Conservation (phyloP, 1,139 yeast species). For the Kodamaea alishanica region DNA sequence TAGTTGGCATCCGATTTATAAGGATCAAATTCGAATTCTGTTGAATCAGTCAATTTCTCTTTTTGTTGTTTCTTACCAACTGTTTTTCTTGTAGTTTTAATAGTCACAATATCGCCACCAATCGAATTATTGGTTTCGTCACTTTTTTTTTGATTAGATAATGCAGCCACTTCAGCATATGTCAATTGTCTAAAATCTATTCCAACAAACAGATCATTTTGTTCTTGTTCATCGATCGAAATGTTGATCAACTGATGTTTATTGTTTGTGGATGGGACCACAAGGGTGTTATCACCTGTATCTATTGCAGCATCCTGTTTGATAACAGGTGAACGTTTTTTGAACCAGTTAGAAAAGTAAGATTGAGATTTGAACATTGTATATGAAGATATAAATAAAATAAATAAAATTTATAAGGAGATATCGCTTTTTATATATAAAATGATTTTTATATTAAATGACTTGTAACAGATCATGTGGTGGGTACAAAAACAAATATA, state of each 20-base stretch:
- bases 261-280: conserved; percentile 26
- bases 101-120: too few relatives aligned
- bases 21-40: conserved; percentile 5
- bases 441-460: conserved; percentile 2
- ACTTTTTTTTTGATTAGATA: conserved; percentile 20
- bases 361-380: conserved; percentile 20
- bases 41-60: conserved; percentile 4
- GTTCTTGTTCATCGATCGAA: conserved; percentile 28
- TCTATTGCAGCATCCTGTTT: conserved; percentile 10
- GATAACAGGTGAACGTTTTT: conserved; percentile 9
- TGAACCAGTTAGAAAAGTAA: conserved; percentile 20
- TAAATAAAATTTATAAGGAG: neutral
- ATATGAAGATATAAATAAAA: neutral
- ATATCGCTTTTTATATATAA: conserved; percentile 2
- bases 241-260: conserved; percentile 28
- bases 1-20: conserved; percentile 13
- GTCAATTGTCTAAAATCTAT: conserved; percentile 36
- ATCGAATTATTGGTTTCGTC: neutral
- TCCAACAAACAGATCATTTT: conserved; percentile 34
- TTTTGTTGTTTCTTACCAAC: neutral
- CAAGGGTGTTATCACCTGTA: conserved; percentile 28
- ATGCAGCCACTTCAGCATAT: conserved; percentile 44
- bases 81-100: too few relatives aligned
- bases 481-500: too few relatives aligned
- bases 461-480: conserved; percentile 4